These are phyloP conservation scores for Athelia sp. DNA, from an alignment of 1,284 basidiomycete species.

Conservation along the genomic window DNA sequence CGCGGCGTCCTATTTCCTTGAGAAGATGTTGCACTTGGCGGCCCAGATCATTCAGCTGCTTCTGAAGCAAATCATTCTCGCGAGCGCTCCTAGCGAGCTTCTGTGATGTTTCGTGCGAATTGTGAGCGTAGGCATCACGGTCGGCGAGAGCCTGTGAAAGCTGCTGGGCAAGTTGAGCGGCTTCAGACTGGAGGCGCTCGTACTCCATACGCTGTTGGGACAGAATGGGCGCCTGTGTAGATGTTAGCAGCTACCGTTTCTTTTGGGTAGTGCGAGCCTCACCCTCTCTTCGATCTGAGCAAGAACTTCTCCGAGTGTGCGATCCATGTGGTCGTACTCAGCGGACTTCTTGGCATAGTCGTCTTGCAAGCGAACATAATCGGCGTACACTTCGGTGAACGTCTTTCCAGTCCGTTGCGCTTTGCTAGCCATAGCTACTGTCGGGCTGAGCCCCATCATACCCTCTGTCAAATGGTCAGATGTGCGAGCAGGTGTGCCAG, in stretches of 20 bases:
- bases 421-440: conserved; percentile 78
- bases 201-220: conserved; percentile 85
- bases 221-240: conserved; percentile 76
- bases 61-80: conserved; percentile 71
- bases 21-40: conserved; percentile 80
- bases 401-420: conserved; percentile 78
- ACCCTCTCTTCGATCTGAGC: conserved; percentile 88
- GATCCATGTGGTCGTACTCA: conserved; percentile 80
- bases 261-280: conserved; percentile 22
- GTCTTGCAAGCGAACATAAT: conserved; percentile 81
- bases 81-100: conserved; percentile 56
- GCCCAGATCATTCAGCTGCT: conserved; percentile 82
- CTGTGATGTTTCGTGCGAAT: conserved; percentile 54
- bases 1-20: conserved; percentile 74
- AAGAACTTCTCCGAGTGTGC: conserved; percentile 67
- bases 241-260: background rate
- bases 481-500: conserved; percentile 44
- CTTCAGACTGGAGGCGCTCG: conserved; percentile 72
- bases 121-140: conserved; percentile 49
- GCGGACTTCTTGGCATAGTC: conserved; percentile 72
- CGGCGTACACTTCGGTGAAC: conserved; percentile 89
- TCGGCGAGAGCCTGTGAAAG: conserved; percentile 69
- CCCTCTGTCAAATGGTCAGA: conserved; percentile 41
- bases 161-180: conserved; percentile 75
- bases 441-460: conserved; percentile 72